Base-by-base conservation (phyloP, 257 asterid species). In the Lavandula angustifolia region DNA sequence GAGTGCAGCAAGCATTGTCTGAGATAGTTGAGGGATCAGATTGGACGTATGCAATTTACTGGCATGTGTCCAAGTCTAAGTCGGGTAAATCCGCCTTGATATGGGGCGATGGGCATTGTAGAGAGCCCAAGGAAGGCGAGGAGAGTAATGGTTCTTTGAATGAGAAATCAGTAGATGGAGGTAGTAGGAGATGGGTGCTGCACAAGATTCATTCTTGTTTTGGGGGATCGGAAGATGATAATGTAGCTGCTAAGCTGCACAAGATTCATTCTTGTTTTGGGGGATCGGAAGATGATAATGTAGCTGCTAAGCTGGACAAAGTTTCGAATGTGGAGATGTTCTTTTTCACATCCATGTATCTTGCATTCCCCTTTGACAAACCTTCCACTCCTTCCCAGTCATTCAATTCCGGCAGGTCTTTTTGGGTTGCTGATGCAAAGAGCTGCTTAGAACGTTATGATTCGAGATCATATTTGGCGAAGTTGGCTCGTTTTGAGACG, bases 31-130 rank as follows among this genome's bases (percentile, higher is more conserved):
- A 87, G 62, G 95, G 85, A 6, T 83, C 95, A n/a, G 94, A 94
- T 69, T 94, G 95, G 94, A 77, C 92, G 1, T 94, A 90, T 44
- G 97, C 97, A 16, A 85, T 94, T 14, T 90, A 87, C 68, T 94
- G 99, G 99, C 97, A 94, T 29, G 99, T 94, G 34, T 83, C 95
- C 0, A 90, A 85, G 42, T 85, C 97, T 2, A 94, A 87, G 72
- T 94, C 96, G 1, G 95, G 97, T 10, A 94, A 84, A 74, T 94
- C 99, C 0, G 95, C 99, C 33, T 77, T 94, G 57, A 78, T 94
- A 64, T 90, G 99, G 97, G 99, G 99, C 0, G 99, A 90, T 54
- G 99, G 99, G 14, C 92, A 87, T 48, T 87, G 88, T 66, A 70
- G 77, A 47, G 94, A 78, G 48, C 64, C 80, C 11, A 83, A 78